Evolutionary conservation across 148 eudicot species (phyloP).

Genomic region (Camellia lanceoleosa): DNA sequence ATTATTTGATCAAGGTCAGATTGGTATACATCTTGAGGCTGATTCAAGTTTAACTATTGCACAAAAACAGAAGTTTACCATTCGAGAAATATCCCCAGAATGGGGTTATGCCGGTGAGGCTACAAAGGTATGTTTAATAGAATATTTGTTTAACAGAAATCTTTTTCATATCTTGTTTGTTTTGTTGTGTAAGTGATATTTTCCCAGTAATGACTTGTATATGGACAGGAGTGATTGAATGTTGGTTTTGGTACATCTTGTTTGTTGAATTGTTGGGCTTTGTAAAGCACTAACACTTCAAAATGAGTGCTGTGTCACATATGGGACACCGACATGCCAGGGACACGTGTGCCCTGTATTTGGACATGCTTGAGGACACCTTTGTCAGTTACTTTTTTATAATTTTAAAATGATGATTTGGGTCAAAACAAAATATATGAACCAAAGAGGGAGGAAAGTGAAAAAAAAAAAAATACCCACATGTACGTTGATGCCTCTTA

Average conservation of each 20-base stretch:
- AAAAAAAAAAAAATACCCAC: too few species aligned
- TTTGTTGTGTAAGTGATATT: neutral
- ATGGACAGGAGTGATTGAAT: neutral
- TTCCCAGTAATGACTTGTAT: neutral
- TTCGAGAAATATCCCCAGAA: conserved; percentile 69
- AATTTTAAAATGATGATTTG: too few species aligned
- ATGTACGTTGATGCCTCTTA: too few species aligned
- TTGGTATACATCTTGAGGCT: conserved; percentile 29
- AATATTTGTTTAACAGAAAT: neutral
- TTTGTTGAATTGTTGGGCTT: neutral
- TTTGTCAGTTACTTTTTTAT: too few species aligned
- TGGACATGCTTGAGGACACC: too few species aligned
- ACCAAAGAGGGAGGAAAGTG: too few species aligned
- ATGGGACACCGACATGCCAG: too few species aligned
- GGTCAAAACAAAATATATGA: too few species aligned
- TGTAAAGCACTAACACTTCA: too few species aligned
- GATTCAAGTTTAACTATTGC: conserved; percentile 53
- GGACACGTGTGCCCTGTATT: too few species aligned
- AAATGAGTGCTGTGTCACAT: too few species aligned
- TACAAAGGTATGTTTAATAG: conserved; percentile 52
- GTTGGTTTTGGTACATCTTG: neutral
- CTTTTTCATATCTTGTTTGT: neutral
- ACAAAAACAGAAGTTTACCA: conserved; percentile 63
- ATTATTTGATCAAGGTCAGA: conserved; percentile 44
- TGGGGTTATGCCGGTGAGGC: conserved; percentile 67